phyloP scores from a whole-genome alignment of 331 rosid genomes.

The Stylosanthes scabra region DNA sequence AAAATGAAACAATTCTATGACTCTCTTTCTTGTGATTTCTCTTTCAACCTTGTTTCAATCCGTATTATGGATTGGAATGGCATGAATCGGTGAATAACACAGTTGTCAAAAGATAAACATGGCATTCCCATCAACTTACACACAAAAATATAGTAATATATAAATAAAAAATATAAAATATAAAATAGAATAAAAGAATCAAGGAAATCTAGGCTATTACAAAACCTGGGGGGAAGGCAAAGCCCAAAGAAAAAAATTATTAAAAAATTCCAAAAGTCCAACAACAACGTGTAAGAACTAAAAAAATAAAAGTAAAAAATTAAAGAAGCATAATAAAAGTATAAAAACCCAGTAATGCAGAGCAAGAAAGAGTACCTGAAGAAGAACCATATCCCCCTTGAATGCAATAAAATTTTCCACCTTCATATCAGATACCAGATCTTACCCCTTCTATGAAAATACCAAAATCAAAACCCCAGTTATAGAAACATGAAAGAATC shows the following conservation, averaged over 20 bases:
- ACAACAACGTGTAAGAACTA: constrained; percentile 34
- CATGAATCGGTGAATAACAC: constrained; percentile 54
- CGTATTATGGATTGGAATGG: neutral
- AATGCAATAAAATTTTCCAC: constrained; percentile 43
- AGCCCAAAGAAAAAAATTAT: constrained; percentile 37
- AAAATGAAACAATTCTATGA: neutral
- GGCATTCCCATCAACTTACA: constrained; percentile 39
- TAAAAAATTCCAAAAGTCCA: constrained; percentile 45
- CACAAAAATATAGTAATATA: neutral
- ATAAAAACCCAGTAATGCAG: constrained; percentile 51
- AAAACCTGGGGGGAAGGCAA: constrained; percentile 42
- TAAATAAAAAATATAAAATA: neutral
- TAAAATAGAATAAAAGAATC: constrained; percentile 30
- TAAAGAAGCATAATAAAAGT: neutral
- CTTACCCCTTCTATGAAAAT: constrained; percentile 41
- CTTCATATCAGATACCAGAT: constrained; percentile 68
- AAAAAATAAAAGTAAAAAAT: neutral
- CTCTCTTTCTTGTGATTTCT: constrained; percentile 27
- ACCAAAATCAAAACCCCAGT: constrained; percentile 31
- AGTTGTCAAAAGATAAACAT: constrained; percentile 49
- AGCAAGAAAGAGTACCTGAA: constrained; percentile 58
- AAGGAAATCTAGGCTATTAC: constrained; percentile 36
- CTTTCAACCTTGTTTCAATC: constrained; percentile 23
- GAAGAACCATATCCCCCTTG: constrained; percentile 42
- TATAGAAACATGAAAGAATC: constrained; percentile 40